Conservation (phyloP, 192 early-diverging fungal species). For the Chytriomyces sp. region DNA sequence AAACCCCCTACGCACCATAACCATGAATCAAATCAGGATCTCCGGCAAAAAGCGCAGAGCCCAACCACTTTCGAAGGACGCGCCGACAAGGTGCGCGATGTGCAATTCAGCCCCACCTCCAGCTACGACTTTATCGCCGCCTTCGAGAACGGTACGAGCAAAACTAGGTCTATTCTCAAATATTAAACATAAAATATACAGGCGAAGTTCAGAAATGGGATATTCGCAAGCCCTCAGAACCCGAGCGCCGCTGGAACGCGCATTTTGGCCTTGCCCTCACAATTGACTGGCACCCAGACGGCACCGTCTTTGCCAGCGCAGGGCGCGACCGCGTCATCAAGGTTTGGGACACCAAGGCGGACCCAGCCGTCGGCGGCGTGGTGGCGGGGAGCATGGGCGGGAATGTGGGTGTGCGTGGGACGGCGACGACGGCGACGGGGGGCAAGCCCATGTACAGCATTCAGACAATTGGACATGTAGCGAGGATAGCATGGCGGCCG, state of each 20-base stretch:
- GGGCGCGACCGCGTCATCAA: constrained; percentile 79
- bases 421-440: constrained; percentile 69
- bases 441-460: constrained; percentile 61
- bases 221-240: constrained; percentile 62
- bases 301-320: constrained; percentile 70
- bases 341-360: constrained; percentile 51
- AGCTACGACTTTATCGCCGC: constrained; percentile 72
- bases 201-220: constrained; percentile 70
- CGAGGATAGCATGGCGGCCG: constrained; percentile 75
- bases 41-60: constrained; percentile 56
- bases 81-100: constrained; percentile 76
- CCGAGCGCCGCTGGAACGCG: constrained; percentile 67
- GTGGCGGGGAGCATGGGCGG: background rate
- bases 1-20: constrained; percentile 50
- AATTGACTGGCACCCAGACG: constrained; percentile 76
- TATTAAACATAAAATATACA: background rate
- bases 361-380: background rate
- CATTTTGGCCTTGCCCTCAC: constrained; percentile 73
- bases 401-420: no score
- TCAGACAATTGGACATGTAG: constrained; percentile 66
- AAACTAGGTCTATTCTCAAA: constrained; percentile 57
- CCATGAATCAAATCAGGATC: constrained; percentile 67
- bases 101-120: constrained; percentile 70
- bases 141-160: constrained; percentile 73
- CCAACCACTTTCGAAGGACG: constrained; percentile 70